Conservation (phyloP, 805 yeast species). For the Saturnispora hagleri region DNA sequence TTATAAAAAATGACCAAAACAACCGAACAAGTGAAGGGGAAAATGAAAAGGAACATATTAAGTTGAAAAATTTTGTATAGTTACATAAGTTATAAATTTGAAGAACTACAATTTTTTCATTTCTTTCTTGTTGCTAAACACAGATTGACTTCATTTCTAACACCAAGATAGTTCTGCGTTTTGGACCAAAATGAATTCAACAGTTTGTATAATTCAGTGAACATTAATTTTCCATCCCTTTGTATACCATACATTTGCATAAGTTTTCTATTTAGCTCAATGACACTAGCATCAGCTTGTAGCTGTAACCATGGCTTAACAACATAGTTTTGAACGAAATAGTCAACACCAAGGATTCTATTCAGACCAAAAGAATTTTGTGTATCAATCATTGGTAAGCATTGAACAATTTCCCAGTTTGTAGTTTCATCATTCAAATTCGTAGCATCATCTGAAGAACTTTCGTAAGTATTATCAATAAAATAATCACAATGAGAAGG, state of each 20-base stretch:
- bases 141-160: slow-evolving; percentile 6
- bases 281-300: slow-evolving; percentile 11
- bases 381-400: slow-evolving; percentile 45
- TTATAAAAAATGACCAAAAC: slow-evolving; percentile 30
- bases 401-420: slow-evolving; percentile 41
- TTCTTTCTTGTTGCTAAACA: slow-evolving; percentile 11
- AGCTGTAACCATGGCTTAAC: slow-evolving; percentile 10
- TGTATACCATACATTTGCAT: slow-evolving; percentile 15
- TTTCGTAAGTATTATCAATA: slow-evolving; percentile 51
- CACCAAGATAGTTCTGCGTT: slow-evolving; percentile 6
- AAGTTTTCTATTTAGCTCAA: slow-evolving; percentile 15
- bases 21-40: slow-evolving; percentile 12
- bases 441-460: slow-evolving; percentile 31
- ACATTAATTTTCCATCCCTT: slow-evolving; percentile 11
- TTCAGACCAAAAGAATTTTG: slow-evolving; percentile 44
- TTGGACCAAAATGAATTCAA: not conserved
- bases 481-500: slow-evolving; percentile 55
- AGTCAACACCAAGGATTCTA: not conserved
- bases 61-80: slow-evolving; percentile 40
- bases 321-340: slow-evolving; percentile 1
- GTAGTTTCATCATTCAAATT: slow-evolving; percentile 13
- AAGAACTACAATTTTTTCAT: not conserved
- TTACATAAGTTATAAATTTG: not conserved
- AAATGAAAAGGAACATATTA: slow-evolving; percentile 32
- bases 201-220: slow-evolving; percentile 3